Evolutionary conservation across 2,329 filamentous ascomycete genomes (phyloP), one percentile per base, ranked within the genome.

Genomic region (Harringtonia aguacate): DNA sequence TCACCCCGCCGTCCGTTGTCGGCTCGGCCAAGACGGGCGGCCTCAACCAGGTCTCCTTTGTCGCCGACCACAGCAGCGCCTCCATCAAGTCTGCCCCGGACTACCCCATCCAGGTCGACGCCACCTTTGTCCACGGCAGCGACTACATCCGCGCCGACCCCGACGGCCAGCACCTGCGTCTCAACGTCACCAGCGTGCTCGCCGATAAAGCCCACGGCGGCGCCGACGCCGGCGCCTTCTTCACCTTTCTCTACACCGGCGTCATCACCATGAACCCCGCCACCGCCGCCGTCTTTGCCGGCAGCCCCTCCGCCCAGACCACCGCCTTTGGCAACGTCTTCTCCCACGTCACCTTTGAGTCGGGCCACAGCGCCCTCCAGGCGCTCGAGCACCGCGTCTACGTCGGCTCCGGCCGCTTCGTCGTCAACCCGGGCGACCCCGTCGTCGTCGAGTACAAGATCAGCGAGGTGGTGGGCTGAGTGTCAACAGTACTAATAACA

Each of bases 391-490:
- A 58, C 44, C 66, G 64, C 52, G 52, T 64, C 6, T 69, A 57
- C 49, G 64, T 68, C 28, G 64, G 54, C 4, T 57, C 61, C 36
- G 66, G 66, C 17, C 55, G 61, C 28, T 69, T 69, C 46, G 50
- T 67, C 12, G n/a, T 67, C n/a, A 60, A 64, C 50, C 41, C 50
- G 4, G 65, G 62, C 20, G 58, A 65, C 55, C 55, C 59, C 13
- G 46, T 57, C 8, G 51, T 60, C 18, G 64, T 69, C 12, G 66
- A 68, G 58, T 69, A 69, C 52, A 66, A 65, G 53, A 62, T 69
- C 45, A 67, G 64, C 47, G 60, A 68, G 52, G 63, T 68, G 21
- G 24, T 27, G n/a, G n/a, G n/a, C n/a, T n/a, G n/a, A n/a, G n/a
- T n/a, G n/a, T n/a, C n/a, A n/a, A n/a, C n/a, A n/a, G n/a, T n/a